Conservation (phyloP, 2,329 filamentous ascomycete species). For the Hymenoscyphus repandus region DNA sequence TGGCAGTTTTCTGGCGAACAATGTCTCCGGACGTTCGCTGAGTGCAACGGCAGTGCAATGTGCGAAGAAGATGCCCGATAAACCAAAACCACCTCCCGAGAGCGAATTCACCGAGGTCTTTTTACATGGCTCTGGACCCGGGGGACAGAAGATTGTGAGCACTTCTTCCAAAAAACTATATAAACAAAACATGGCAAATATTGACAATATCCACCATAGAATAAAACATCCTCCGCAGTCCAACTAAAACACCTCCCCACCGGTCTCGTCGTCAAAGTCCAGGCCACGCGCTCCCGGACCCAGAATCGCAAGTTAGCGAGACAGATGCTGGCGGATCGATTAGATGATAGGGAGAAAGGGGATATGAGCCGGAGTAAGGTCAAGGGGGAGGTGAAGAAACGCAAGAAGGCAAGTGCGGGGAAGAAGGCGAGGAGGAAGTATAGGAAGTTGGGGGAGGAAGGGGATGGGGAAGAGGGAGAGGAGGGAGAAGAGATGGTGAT, state of each 20-base stretch:
- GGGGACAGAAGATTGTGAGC: conserved; percentile 87
- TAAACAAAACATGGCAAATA: not conserved
- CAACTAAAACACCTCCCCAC: conserved; percentile 88
- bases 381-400: conserved; percentile 57
- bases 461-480: conserved; percentile 18
- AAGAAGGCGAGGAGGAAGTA: conserved; percentile 87
- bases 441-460: conserved; percentile 43
- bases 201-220: conserved; percentile 44
- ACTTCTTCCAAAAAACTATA: not conserved
- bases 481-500: conserved; percentile 8
- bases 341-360: conserved; percentile 70
- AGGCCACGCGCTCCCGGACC: conserved; percentile 79
- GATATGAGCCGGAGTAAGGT: conserved; percentile 60
- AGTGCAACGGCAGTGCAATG: conserved; percentile 17
- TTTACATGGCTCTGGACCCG: conserved; percentile 86
- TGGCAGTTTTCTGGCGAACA: conserved; percentile 4
- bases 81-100: conserved; percentile 59
- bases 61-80: conserved; percentile 65
- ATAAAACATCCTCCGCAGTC: conserved; percentile 94
- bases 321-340: conserved; percentile 47
- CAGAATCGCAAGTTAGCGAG: conserved; percentile 87
- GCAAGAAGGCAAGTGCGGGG: conserved; percentile 66
- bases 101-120: conserved; percentile 78
- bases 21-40: conserved; percentile 5
- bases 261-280: conserved; percentile 88